Base-by-base conservation (phyloP, 768 basidiomycete species). In the Tulasnella sp. region DNA sequence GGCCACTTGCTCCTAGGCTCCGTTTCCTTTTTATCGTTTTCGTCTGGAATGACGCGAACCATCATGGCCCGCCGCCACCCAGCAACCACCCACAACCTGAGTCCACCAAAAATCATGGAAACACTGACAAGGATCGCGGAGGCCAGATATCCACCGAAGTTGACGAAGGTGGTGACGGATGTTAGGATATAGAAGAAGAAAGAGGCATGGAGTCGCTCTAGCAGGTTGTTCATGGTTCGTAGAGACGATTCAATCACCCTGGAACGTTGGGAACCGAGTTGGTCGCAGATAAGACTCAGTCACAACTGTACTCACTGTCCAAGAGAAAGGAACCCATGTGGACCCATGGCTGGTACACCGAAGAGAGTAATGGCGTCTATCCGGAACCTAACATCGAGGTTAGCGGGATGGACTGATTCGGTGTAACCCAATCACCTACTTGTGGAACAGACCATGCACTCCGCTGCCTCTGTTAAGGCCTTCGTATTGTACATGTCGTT, bases 141-240 rank as follows among this genome's bases (percentile, higher is more conserved):
- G 0, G 97, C 96, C 9, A 99, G 87, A 84, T 94, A 99, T 81
- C 87, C 89, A 2, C 96, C 96, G 39, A 99, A 95, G 83, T 96
- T 93, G 81, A 95, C 88, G 85, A 97, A 98, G 1, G 87, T 88
- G 6, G 84, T 86, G 0, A 90, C 87, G 51, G 86, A 84, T 18
- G 92, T 88, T 79, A 95, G 85, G 79, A 99, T 87, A 85, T 96
- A 99, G 86, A 99, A 96, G 86, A 99, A 98, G 85, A 97, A 96
- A 0, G 97, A 99, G 1, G 96, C 96, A 83, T 99, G 98, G 29
- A 99, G 89, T 20, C 98, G 91, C 83, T 99, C 98, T 26, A 98
- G 88, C 7, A 99, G 88, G 82, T 99, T 99, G 84, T 98, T 98
- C 83, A 91, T 89, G 18, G 96, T 93, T 78, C 96, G 89, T 42